These are phyloP conservation scores for Trichoderma lentiforme DNA, from an alignment of 2,329 filamentous ascomycete genomes.

Conservation along the genomic window DNA sequence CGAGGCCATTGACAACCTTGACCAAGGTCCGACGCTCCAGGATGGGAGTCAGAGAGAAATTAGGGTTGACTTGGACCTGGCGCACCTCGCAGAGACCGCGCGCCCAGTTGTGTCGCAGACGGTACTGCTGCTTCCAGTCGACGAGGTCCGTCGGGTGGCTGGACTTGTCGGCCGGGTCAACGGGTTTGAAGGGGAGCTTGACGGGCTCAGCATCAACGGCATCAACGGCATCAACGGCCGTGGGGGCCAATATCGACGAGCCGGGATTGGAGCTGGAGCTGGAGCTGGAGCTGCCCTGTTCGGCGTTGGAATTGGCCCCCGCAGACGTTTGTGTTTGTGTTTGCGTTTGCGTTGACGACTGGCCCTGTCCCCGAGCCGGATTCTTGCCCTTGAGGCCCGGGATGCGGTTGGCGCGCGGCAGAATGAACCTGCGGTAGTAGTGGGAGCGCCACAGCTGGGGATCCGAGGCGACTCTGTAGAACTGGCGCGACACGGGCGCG, in stretches of 20 bases:
- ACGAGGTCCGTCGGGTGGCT: conserved; percentile 37
- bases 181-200: conserved; percentile 29
- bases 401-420: conserved; percentile 73
- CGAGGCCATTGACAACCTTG: conserved; percentile 71
- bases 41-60: conserved; percentile 29
- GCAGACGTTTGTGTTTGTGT: conserved; percentile 39
- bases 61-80: conserved; percentile 61
- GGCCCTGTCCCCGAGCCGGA: conserved; percentile 32
- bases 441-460: conserved; percentile 86
- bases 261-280: neutral
- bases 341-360: conserved; percentile 27
- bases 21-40: conserved; percentile 60
- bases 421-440: conserved; percentile 84
- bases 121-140: conserved; percentile 88
- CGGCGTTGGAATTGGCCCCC: conserved; percentile 39
- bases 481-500: conserved; percentile 68
- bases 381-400: conserved; percentile 55
- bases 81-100: conserved; percentile 75
- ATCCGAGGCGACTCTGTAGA: conserved; percentile 70
- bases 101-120: conserved; percentile 86
- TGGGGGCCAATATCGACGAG: neutral
- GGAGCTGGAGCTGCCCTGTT: neutral
- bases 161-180: conserved; percentile 48
- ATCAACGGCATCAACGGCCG: neutral
- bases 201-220: conserved; percentile 24